Evolutionary conservation across 2,329 filamentous ascomycete genomes (phyloP), one percentile per base, ranked within the genome.

Genomic region (Hymenoscyphus repandus): DNA sequence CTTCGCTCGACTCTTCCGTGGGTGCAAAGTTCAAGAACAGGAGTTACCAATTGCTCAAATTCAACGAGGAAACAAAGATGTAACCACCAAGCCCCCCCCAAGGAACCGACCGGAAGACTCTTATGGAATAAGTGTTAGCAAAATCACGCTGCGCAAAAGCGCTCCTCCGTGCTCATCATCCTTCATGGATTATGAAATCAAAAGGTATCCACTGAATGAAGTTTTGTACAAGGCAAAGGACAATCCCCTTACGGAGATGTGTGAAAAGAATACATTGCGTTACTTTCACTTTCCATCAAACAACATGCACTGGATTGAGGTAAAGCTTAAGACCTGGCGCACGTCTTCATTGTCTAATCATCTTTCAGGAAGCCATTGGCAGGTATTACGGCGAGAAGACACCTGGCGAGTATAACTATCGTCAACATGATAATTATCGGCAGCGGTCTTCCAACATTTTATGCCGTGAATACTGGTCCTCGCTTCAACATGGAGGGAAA

Each of bases 261-360:
- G 27, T 13, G 36, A 52, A 18, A 15, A n/a, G 6, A 27, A 49
- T 18, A 49, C 34, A 2, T 48, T 52, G 11, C 45, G 50, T 9
- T 49, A 52, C 15, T 52, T 52, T 32, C 50, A 52, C 36, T 37
- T 52, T 12, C 50, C 50, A 1, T 41, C 45, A 3, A 52, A 52
- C 3, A 49, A 52, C 15, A 52, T 52, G 50, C 34, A 52, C 31
- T 52, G 50, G 50, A 41, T 52, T n/a, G 45, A 52, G 45, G 50
- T 52, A 30, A 12, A 5, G 12, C 30, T n/a, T 39, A 5, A 13
- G 5, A n/a, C 17, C 18, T n/a, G 30, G 12, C 2, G n/a, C 30
- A n/a, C 17, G 5, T 18, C 36, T n/a, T 13, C 22, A 27, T 27
- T 27, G 22, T 11, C 30, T 43, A 27, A 41, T 18, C 15, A 7